Percentiles rank a stretch among this genome's conserved stretches.
These are phyloP conservation scores for Chenopodium suecicum DNA, from an alignment of 148 eudicot species.

Conservation along the genomic window DNA sequence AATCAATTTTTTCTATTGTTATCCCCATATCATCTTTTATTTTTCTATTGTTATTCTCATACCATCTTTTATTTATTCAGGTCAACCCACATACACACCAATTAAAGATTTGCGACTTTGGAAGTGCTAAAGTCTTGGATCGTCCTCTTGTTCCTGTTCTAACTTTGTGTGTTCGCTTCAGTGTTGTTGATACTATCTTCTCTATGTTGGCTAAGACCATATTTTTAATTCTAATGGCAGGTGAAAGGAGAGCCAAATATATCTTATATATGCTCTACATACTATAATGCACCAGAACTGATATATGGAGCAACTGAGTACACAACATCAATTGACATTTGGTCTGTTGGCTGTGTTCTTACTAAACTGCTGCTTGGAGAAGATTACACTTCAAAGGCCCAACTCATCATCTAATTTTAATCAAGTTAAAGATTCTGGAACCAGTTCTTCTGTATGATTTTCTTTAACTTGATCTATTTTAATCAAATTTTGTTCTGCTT, in stretches of 20 bases:
- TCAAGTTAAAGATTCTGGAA: too few species aligned
- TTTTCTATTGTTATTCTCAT: background rate
- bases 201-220: background rate
- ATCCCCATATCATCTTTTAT: too few species aligned
- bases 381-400: slow-evolving; percentile 16
- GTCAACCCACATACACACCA: slow-evolving; percentile 89
- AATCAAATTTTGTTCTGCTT: too few species aligned
- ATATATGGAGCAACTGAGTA: slow-evolving; percentile 94
- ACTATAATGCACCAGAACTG: slow-evolving; percentile 87
- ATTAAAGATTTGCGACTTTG: slow-evolving; percentile 80
- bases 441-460: too few species aligned
- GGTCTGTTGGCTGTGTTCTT: slow-evolving; percentile 94
- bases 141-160: slow-evolving; percentile 11
- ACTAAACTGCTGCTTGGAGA: slow-evolving; percentile 85
- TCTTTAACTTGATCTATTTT: too few species aligned
- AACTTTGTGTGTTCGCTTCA: background rate
- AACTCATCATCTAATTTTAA: too few species aligned
- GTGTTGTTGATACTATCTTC: background rate
- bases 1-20: background rate
- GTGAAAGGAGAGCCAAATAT: slow-evolving; percentile 95
- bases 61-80: slow-evolving; percentile 32
- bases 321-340: slow-evolving; percentile 84
- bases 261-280: slow-evolving; percentile 87
- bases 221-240: slow-evolving; percentile 27
- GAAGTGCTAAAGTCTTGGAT: slow-evolving; percentile 95